Conservation (phyloP, 2,329 filamentous ascomycete species). For the Scortechinia acanthostroma region DNA sequence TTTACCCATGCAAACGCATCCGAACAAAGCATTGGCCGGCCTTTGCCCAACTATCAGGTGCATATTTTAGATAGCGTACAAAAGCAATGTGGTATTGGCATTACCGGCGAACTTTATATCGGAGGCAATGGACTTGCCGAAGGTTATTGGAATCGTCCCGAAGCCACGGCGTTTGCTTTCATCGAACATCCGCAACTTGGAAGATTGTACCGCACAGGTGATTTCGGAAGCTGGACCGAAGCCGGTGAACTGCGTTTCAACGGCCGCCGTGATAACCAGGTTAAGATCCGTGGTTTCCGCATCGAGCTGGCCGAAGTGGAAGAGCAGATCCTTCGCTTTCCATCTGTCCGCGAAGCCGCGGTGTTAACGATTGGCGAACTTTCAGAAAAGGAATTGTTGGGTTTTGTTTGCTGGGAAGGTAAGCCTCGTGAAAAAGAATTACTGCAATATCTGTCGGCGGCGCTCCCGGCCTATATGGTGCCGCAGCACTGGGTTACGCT, state of each 20-base stretch:
- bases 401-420: too few species aligned
- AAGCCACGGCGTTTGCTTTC: slow-evolving; percentile 71
- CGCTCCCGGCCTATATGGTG: too few species aligned
- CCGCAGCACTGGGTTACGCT: too few species aligned
- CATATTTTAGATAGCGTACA: too few species aligned
- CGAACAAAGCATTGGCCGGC: too few species aligned
- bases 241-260: slow-evolving; percentile 72
- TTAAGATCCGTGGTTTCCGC: slow-evolving; percentile 72
- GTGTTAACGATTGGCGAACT: too few species aligned
- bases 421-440: too few species aligned
- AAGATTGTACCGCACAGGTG: slow-evolving; percentile 70
- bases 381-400: too few species aligned
- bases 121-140: slow-evolving; percentile 69
- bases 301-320: slow-evolving; percentile 62
- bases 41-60: too few species aligned
- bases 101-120: slow-evolving; percentile 67
- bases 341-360: slow-evolving; percentile 74
- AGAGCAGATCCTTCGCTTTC: slow-evolving; percentile 28
- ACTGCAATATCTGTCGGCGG: too few species aligned
- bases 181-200: slow-evolving; percentile 52
- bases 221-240: slow-evolving; percentile 61
- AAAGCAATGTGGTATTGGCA: too few species aligned
- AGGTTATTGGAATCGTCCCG: slow-evolving; percentile 74
- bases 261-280: slow-evolving; percentile 78
- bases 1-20: too few species aligned